These are phyloP conservation scores for Neolentinus lepideus DNA, from an alignment of 1,284 basidiomycete species.

Conservation along the genomic window DNA sequence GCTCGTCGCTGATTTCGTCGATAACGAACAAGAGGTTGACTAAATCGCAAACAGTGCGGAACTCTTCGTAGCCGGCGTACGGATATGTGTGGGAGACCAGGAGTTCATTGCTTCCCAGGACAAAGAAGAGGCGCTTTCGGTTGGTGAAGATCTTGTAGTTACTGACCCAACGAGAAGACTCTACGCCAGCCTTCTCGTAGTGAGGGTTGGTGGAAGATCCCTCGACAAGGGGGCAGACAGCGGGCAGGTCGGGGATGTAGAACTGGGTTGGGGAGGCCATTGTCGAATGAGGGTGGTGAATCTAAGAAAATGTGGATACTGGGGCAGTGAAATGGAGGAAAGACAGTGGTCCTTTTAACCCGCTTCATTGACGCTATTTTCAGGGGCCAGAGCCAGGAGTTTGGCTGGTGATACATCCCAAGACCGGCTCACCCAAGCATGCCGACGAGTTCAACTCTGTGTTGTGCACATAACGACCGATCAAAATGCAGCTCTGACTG, in stretches of 20 bases:
- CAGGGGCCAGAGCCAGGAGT: no score
- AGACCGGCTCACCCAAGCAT: no score
- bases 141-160: slow-evolving; percentile 52
- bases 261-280: slow-evolving; percentile 28
- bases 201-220: slow-evolving; percentile 44
- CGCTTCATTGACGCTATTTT: no score
- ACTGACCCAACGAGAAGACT: slow-evolving; percentile 58
- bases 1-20: slow-evolving; percentile 67
- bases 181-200: slow-evolving; percentile 44
- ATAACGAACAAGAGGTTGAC: slow-evolving; percentile 62
- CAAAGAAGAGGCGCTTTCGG: slow-evolving; percentile 52
- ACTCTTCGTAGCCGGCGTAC: slow-evolving; percentile 49
- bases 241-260: slow-evolving; percentile 49
- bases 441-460: no score
- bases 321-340: no score
- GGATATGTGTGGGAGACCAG: slow-evolving; percentile 57
- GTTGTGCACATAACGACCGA: no score
- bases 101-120: slow-evolving; percentile 53
- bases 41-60: slow-evolving; percentile 58
- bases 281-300: not conserved
- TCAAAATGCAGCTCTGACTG: no score
- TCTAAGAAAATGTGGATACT: no score
- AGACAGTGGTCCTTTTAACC: no score
- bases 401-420: no score
- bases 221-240: slow-evolving; percentile 39